Evolutionary conservation across 1,284 basidiomycete species (phyloP).

Genomic region (Lignosus rhinocerotis): DNA sequence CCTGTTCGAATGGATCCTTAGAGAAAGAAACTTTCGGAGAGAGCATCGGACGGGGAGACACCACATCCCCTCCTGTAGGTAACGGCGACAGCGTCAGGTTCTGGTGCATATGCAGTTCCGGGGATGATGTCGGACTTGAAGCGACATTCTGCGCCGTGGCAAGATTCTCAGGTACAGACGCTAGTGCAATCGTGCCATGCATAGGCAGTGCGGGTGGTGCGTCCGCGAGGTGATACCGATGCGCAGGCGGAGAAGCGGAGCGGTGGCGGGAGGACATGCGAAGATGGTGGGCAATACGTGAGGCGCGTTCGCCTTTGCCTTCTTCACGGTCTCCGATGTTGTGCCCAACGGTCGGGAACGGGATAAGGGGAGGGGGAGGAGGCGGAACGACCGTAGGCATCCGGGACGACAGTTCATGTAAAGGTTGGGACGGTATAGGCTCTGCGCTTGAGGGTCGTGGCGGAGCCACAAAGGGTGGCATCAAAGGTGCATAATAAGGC

Average conservation of each 20-base stretch:
- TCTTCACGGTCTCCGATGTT: slow-evolving; percentile 43
- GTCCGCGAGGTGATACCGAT: slow-evolving; percentile 35
- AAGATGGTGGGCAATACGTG: slow-evolving; percentile 59
- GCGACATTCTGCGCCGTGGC: background rate
- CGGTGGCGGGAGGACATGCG: slow-evolving; percentile 55
- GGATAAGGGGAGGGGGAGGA: slow-evolving; percentile 27
- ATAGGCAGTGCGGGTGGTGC: slow-evolving; percentile 6
- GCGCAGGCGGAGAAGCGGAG: slow-evolving; percentile 58
- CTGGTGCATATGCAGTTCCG: slow-evolving; percentile 15
- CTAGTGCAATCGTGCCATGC: slow-evolving; percentile 6
- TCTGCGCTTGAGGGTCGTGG: slow-evolving; percentile 42
- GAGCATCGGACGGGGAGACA: slow-evolving; percentile 61
- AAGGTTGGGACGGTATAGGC: slow-evolving; percentile 30
- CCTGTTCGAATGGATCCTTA: slow-evolving; percentile 38
- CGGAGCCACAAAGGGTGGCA: slow-evolving; percentile 28
- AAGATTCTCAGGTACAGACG: slow-evolving; percentile 5
- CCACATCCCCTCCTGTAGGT: slow-evolving; percentile 38
- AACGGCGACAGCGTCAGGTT: slow-evolving; percentile 22
- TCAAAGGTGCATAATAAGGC: slow-evolving; percentile 26
- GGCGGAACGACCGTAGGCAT: slow-evolving; percentile 24
- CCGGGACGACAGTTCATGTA: slow-evolving; percentile 27
- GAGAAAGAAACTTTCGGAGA: slow-evolving; percentile 57
- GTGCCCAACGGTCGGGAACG: slow-evolving; percentile 16
- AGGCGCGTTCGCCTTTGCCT: slow-evolving; percentile 61
- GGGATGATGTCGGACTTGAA: slow-evolving; percentile 22